Conservation (phyloP, 192 early-diverging fungal species). For the Piromyces sp. region DNA sequence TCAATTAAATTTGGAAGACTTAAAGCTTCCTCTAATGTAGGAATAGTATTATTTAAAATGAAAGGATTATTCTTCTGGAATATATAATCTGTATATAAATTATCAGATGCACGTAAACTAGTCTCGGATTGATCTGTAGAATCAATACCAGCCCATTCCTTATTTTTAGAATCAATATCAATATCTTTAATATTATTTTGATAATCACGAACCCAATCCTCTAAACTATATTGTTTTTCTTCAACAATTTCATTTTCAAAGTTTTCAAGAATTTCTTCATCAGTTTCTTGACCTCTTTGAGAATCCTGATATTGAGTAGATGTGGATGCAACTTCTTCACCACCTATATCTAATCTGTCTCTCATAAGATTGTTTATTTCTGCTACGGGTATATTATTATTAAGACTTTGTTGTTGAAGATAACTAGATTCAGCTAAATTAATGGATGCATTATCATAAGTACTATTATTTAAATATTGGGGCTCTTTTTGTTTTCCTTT, state of each 20-base stretch:
- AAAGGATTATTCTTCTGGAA: slow-evolving; percentile 67
- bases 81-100: slow-evolving; percentile 48
- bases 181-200: background rate
- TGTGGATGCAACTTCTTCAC: background rate
- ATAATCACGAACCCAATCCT: background rate
- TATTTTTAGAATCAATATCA: background rate
- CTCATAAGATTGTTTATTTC: background rate
- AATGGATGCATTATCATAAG: background rate
- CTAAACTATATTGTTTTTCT: background rate
- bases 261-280: background rate
- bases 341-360: background rate
- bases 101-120: slow-evolving; percentile 16
- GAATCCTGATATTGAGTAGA: background rate
- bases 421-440: background rate
- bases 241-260: background rate
- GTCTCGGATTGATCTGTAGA: slow-evolving; percentile 19
- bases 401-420: background rate
- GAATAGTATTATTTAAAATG: slow-evolving; percentile 14
- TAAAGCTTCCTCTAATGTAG: slow-evolving; percentile 9
- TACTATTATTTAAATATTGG: background rate
- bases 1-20: slow-evolving; percentile 57
- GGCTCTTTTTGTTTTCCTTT: background rate
- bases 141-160: slow-evolving; percentile 39
- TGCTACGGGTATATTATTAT: background rate
- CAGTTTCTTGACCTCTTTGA: background rate